Percentiles rank a stretch among this genome's conserved stretches.
Evolutionary conservation across 139 green algal genomes (phyloP).

Genomic region (Limnomonas spitsbergensis): DNA sequence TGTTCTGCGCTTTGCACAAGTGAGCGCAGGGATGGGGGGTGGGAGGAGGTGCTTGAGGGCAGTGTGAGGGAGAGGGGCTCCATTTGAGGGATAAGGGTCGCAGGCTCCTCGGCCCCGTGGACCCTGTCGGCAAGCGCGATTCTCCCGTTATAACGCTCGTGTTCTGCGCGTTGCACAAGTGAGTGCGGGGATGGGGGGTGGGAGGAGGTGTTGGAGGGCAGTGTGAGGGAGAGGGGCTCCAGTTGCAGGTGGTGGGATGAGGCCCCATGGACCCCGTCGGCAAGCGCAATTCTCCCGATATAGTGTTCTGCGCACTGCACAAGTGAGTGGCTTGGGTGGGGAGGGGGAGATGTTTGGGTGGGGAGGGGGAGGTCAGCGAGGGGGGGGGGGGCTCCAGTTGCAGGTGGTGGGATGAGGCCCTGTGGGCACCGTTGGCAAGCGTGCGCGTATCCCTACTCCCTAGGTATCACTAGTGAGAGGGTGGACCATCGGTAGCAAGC

Average conservation of each 20-base stretch:
- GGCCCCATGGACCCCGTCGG: too few relatives aligned
- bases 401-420: too few relatives aligned
- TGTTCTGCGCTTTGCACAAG: constrained; percentile 53
- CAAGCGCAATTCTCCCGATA: neutral
- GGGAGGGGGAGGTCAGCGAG: neutral
- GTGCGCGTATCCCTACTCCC: neutral
- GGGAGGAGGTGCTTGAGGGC: neutral
- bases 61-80: too few relatives aligned
- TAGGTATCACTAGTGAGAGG: too few relatives aligned
- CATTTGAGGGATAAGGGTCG: too few relatives aligned
- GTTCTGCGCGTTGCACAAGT: neutral
- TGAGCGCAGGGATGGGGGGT: neutral
- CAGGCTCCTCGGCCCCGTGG: too few relatives aligned
- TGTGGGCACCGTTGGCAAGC: too few relatives aligned
- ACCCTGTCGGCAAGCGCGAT: neutral
- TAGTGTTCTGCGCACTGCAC: neutral
- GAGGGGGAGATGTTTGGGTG: neutral
- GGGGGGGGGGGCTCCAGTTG: too few relatives aligned
- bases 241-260: too few relatives aligned
- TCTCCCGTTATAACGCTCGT: neutral
- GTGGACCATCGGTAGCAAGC: too few relatives aligned
- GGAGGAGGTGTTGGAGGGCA: neutral
- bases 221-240: too few relatives aligned
- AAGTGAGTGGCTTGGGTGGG: neutral
- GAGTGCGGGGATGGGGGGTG: neutral